Base-by-base conservation (phyloP, 805 yeast species). In the Diddensiella caesifluorescens region DNA sequence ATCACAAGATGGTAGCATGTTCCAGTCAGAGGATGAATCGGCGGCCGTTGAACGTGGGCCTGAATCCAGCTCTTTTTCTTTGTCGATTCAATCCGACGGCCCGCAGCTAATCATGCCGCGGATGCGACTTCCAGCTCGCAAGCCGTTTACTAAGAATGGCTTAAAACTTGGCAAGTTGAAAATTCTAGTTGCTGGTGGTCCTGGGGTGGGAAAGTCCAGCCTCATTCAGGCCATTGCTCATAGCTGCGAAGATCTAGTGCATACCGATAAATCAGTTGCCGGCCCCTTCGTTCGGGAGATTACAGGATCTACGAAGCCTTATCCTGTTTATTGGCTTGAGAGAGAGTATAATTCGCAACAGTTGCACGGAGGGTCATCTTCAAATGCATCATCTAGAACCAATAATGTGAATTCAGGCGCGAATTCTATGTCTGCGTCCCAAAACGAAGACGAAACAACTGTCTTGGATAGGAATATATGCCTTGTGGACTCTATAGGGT, bases 171-270 rank as follows among this genome's bases (percentile, higher is more conserved):
- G 59, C 21, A 55, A 55, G 35, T 42, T 55, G 12, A 50, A 55
- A 38, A 39, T 55, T 12, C 41, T 86, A 88, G 79, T 86, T 21
- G 86, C 87, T 27, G 95, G 95, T 55, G 95, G 85, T 60, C 77
- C 86, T 35, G 95, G 95, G 5, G 67, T 85, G 39, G 95, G 95
- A 47, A 86, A 86, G 61, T 81, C 92, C 18, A 81, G 92, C 0
- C 84, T 85, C 48, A 71, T 87, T 62, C 83, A 83, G 64, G 85
- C 95, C 1, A 62, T 87, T 42, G 83, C 85, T 64, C 92, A 83
- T 60, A 74, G 89, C 31, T 41, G 48, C 23, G 39, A 38, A n/a
- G 59, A 53, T 23, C 39, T 55, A 25, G 58, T 55, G 7, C 48
- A 41, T 34, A 44, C 51, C 10, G 59, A 54, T 28, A 30, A 37